These are phyloP conservation scores for Fusarium sp. DNA, from an alignment of 2,329 filamentous ascomycete genomes.

Conservation along the genomic window DNA sequence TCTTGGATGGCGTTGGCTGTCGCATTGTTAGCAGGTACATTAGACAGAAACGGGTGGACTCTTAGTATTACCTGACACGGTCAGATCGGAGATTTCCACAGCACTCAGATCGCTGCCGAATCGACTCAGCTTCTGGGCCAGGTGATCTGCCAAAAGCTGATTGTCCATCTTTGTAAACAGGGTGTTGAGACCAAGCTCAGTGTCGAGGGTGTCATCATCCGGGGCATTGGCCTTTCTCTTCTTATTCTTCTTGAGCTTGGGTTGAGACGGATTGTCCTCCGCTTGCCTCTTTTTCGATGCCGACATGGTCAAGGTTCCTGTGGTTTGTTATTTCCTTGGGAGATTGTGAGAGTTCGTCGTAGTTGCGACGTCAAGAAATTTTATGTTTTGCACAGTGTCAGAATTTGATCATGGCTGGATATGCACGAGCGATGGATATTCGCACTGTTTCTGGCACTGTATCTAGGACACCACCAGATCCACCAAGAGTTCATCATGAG, in stretches of 20 bases:
- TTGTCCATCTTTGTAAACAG: constrained; percentile 84
- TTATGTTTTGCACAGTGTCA: constrained; percentile 38
- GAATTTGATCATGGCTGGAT: constrained; percentile 4
- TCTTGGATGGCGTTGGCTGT: constrained; percentile 78
- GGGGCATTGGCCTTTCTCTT: constrained; percentile 64
- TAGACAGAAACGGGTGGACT: not conserved
- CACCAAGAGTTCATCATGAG: constrained; percentile 13
- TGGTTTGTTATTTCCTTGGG: constrained; percentile 7
- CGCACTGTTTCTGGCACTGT: constrained; percentile 31
- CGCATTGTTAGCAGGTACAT: not conserved
- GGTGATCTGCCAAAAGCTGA: constrained; percentile 81
- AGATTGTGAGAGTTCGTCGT: constrained; percentile 19
- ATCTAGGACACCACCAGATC: not conserved
- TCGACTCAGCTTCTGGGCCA: constrained; percentile 77
- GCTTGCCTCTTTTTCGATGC: constrained; percentile 64
- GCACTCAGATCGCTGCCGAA: constrained; percentile 82
- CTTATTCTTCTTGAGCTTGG: constrained; percentile 56
- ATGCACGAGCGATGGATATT: rapidly evolving
- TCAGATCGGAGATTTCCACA: constrained; percentile 83
- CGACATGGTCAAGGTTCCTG: constrained; percentile 46
- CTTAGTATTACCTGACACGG: constrained; percentile 70
- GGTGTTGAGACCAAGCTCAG: constrained; percentile 78
- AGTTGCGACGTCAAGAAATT: constrained; percentile 35
- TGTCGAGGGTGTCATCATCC: constrained; percentile 66
- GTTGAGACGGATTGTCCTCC: constrained; percentile 54